Percentiles rank a stretch among this genome's conserved stretches.
Evolutionary conservation across 169 alveolate genomes (phyloP).

Genomic region (Perkinsus chesapeaki): DNA sequence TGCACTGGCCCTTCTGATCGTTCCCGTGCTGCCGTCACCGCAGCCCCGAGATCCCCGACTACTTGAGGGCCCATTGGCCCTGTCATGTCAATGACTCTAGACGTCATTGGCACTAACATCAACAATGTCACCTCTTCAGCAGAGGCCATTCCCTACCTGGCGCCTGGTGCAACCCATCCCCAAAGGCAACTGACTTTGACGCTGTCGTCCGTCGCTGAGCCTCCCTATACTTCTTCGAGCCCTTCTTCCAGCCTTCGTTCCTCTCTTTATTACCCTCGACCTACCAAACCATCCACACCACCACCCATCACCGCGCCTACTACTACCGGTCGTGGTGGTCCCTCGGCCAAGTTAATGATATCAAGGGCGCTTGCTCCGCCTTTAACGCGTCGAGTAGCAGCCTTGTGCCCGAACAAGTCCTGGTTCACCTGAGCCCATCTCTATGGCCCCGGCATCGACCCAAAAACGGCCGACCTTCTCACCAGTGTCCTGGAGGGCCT

Average conservation of each 20-base stretch:
- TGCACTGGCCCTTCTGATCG: background rate
- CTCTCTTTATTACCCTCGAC: background rate
- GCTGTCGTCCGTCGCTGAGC: background rate
- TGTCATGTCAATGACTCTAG: background rate
- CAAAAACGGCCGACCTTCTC: background rate
- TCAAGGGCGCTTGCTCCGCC: background rate
- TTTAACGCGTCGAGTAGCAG: background rate
- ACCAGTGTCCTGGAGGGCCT: constrained; percentile 25
- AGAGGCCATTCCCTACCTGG: background rate
- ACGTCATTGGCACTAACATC: background rate
- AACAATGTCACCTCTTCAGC: background rate
- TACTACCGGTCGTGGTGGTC: background rate
- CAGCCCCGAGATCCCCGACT: background rate
- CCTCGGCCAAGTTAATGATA: background rate
- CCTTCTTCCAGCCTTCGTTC: background rate
- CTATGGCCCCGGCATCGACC: background rate
- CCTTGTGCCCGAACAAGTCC: background rate
- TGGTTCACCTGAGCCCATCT: background rate
- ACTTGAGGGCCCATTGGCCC: background rate
- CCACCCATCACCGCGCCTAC: background rate
- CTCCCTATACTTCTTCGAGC: background rate
- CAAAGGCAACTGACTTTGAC: background rate
- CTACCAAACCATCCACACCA: background rate
- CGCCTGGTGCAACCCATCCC: background rate
- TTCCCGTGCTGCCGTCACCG: background rate